These are phyloP conservation scores for Jimgerdemannia flammicorona DNA, from an alignment of 192 early-diverging fungal species.

Conservation along the genomic window DNA sequence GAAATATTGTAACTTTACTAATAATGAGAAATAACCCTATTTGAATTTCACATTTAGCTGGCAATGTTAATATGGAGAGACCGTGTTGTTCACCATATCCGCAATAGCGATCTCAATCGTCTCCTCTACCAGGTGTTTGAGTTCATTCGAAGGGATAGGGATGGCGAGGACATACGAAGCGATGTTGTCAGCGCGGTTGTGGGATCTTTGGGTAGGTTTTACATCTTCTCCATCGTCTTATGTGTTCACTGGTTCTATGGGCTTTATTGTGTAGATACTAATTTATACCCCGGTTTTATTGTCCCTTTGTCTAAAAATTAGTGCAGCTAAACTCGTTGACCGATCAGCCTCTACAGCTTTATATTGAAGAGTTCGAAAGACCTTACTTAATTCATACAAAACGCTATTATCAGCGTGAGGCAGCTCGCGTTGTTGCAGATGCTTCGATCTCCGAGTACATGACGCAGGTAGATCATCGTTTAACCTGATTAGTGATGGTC, in stretches of 20 bases:
- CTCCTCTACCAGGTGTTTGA: slow-evolving; percentile 69
- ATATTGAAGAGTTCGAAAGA: slow-evolving; percentile 77
- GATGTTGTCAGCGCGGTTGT: slow-evolving; percentile 49
- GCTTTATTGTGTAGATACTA: slow-evolving; percentile 1
- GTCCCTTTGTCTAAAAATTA: slow-evolving; percentile 9
- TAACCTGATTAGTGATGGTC: background rate
- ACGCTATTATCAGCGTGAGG: slow-evolving; percentile 67
- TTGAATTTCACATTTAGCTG: slow-evolving; percentile 35
- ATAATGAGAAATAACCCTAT: background rate
- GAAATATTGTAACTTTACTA: background rate
- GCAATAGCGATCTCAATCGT: slow-evolving; percentile 53
- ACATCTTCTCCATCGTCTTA: slow-evolving; percentile 6
- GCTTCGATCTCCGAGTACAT: slow-evolving; percentile 68
- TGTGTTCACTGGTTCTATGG: background rate
- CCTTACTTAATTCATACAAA: slow-evolving; percentile 63
- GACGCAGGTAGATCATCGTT: slow-evolving; percentile 41
- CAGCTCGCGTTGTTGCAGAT: slow-evolving; percentile 49
- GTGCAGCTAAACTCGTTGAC: slow-evolving; percentile 60
- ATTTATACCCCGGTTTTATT: slow-evolving; percentile 6
- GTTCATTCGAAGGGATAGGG: slow-evolving; percentile 60
- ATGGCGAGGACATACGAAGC: slow-evolving; percentile 54
- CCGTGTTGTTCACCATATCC: slow-evolving; percentile 57
- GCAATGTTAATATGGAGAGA: slow-evolving; percentile 73
- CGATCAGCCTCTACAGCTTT: slow-evolving; percentile 64
- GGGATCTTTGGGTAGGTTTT: slow-evolving; percentile 53